Conservation (phyloP, 2,329 filamentous ascomycete species). For the Apiospora sp. region DNA sequence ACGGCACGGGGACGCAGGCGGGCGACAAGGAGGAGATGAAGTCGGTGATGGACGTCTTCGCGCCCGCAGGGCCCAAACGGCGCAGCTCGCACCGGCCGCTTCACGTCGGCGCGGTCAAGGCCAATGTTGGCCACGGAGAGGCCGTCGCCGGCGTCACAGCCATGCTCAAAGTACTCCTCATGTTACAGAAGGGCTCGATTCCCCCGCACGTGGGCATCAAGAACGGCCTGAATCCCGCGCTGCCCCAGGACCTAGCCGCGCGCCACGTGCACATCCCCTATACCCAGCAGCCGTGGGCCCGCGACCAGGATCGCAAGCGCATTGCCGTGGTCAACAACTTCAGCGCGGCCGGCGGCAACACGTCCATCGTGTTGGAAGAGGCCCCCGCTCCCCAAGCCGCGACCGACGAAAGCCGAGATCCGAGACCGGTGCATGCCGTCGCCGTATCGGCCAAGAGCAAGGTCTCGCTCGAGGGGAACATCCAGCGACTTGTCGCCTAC, state of each 20-base stretch:
- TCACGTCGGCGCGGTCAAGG: constrained; percentile 56
- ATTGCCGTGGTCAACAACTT: constrained; percentile 57
- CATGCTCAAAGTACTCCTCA: constrained; percentile 55
- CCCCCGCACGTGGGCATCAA: constrained; percentile 59
- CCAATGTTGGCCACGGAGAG: constrained; percentile 57
- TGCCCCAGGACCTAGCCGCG: constrained; percentile 50
- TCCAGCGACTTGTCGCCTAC: constrained; percentile 42
- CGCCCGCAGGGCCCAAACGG: constrained; percentile 42
- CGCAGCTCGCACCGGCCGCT: constrained; percentile 49
- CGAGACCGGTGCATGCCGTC: constrained; percentile 52
- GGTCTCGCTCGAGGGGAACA: constrained; percentile 51
- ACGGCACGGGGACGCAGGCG: constrained; percentile 75
- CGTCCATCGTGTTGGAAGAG: constrained; percentile 59
- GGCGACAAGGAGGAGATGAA: constrained; percentile 73
- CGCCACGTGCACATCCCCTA: constrained; percentile 50
- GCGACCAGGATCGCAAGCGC: constrained; percentile 28
- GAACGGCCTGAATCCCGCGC: constrained; percentile 52
- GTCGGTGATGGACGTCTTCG: constrained; percentile 67
- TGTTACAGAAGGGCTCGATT: constrained; percentile 51
- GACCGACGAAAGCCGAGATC: constrained; percentile 39
- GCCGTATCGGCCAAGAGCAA: constrained; percentile 55
- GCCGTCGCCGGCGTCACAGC: constrained; percentile 48
- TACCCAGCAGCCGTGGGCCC: constrained; percentile 45
- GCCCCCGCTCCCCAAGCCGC: constrained; percentile 30
- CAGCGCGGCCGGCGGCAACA: constrained; percentile 66